Evolutionary conservation across 2,329 filamentous ascomycete genomes (phyloP).

Genomic region (Talaromyces amestolkiae): DNA sequence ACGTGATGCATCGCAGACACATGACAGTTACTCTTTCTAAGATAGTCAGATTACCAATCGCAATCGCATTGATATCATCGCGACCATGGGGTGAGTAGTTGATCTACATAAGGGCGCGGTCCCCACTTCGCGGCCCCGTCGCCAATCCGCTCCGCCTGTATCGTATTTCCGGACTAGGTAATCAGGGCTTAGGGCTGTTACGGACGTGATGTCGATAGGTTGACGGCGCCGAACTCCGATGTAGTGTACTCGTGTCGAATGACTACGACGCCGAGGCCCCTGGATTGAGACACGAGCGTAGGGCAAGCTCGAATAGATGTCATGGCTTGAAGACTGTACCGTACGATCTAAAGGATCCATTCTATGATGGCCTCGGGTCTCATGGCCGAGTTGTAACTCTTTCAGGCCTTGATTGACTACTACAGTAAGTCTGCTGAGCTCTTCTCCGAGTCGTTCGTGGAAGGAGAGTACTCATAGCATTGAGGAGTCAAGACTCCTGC

Average conservation of each 20-base stretch:
- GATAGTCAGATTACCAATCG: not conserved
- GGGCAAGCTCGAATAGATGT: no score
- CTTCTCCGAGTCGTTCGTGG: no score
- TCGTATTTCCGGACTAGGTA: not conserved
- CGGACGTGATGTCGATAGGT: not conserved
- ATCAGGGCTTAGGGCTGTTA: not conserved
- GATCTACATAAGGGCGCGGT: conserved; percentile 1
- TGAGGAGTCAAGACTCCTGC: not conserved
- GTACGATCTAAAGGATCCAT: no score
- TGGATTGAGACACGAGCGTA: no score
- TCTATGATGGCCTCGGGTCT: no score
- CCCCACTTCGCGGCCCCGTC: not conserved
- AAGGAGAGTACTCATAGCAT: not conserved
- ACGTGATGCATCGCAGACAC: not conserved
- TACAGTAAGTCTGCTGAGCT: no score
- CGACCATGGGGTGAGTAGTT: not conserved
- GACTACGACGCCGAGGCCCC: no score
- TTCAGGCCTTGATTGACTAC: no score
- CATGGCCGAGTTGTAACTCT: no score
- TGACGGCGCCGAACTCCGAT: not conserved
- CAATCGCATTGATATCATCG: not conserved
- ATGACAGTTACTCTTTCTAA: not conserved
- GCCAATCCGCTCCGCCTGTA: not conserved
- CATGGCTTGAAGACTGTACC: no score
- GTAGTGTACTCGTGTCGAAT: no score